Evolutionary conservation across 495 filamentous ascomycete genomes (phyloP).

Genomic region (Xylaria bambusicola): DNA sequence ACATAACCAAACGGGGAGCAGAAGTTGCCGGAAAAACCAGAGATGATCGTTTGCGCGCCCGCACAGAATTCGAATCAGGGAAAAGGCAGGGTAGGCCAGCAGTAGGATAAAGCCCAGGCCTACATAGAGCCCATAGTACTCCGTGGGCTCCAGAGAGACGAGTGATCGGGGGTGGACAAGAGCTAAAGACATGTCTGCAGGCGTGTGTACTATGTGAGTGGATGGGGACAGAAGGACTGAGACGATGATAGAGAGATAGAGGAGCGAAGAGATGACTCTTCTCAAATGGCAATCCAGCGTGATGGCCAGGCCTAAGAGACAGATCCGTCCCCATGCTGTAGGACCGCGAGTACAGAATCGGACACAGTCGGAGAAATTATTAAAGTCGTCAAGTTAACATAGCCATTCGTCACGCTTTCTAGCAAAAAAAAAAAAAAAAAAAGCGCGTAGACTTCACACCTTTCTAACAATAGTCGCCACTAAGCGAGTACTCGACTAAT

Average conservation of each 20-base stretch:
- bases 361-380: constrained; percentile 4
- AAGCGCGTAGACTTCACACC: neutral
- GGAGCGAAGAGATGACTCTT: neutral
- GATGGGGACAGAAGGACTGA: neutral
- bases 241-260: constrained; percentile 1
- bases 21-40: neutral
- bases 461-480: neutral
- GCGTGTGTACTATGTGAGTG: neutral
- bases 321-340: neutral
- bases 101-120: constrained; percentile 7
- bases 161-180: constrained; percentile 9
- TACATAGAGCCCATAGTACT: constrained; percentile 14
- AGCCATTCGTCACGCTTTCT: neutral
- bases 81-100: constrained; percentile 7
- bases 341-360: constrained; percentile 6
- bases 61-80: constrained; percentile 5
- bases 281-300: neutral
- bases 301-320: neutral
- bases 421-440: neutral
- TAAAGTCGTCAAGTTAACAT: constrained; percentile 3
- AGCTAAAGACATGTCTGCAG: constrained; percentile 3
- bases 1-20: constrained; percentile 4
- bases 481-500: neutral
- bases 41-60: neutral
- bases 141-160: constrained; percentile 6